These are phyloP conservation scores for Triticum urartu DNA, from an alignment of 176 grass and related monocot species.

Conservation along the genomic window DNA sequence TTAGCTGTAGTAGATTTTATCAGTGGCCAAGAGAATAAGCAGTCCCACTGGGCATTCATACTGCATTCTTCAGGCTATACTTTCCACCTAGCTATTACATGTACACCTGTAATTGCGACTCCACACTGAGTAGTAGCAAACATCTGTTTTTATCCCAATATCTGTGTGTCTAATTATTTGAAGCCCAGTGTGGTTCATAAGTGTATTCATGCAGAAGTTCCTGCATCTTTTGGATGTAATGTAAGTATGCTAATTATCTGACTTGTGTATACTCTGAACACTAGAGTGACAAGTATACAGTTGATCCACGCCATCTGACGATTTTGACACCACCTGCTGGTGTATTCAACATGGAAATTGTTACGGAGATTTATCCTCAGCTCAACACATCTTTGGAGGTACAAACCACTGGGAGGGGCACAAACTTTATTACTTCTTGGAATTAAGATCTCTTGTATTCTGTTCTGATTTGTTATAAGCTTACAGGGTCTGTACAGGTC, in stretches of 20 bases:
- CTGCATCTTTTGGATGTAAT: neutral
- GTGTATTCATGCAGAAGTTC: neutral
- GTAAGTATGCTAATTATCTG: slow-evolving; percentile 27
- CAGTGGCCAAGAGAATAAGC: neutral
- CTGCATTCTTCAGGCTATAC: slow-evolving; percentile 5
- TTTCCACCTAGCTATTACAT: neutral
- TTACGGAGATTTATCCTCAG: slow-evolving; percentile 91
- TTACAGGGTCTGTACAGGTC: slow-evolving; percentile 89
- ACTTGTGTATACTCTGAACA: slow-evolving; percentile 27
- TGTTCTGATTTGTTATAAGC: slow-evolving; percentile 27
- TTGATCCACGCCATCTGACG: slow-evolving; percentile 66
- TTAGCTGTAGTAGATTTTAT: neutral
- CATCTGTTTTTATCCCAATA: slow-evolving; percentile 4
- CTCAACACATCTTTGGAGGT: slow-evolving; percentile 99
- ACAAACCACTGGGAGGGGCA: slow-evolving; percentile 21
- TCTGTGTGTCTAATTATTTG: neutral
- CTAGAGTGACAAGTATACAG: slow-evolving; percentile 70
- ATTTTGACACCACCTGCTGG: slow-evolving; percentile 54
- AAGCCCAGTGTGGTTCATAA: neutral
- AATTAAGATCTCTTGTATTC: neutral
- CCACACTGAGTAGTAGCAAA: neutral
- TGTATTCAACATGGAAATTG: slow-evolving; percentile 80
- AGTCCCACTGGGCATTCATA: neutral
- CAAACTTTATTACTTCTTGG: neutral
- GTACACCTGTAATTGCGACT: neutral